phyloP scores from a whole-genome alignment of 768 basidiomycete genomes.

The Russula dissimulans region DNA sequence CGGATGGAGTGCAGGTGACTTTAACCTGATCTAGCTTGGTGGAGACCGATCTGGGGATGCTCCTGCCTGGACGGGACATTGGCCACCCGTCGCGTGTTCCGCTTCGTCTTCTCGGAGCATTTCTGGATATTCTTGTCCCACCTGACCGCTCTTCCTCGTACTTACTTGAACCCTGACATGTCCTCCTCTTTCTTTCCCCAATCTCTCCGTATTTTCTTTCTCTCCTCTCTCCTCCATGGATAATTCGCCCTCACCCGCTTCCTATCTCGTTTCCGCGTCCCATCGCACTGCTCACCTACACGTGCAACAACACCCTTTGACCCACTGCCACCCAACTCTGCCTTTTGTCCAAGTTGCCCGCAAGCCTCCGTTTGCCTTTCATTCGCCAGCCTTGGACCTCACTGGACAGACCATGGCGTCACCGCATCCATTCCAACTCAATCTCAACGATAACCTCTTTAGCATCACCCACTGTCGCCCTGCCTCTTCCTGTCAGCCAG shows the following conservation, averaged over 20 bases:
- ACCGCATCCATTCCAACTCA: not conserved
- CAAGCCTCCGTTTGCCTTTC: not conserved
- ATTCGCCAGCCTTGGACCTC: not conserved
- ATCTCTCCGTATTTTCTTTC: not conserved
- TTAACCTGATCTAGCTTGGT: conserved; percentile 14
- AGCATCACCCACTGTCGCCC: not conserved
- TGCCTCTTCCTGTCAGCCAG: not conserved
- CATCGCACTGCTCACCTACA: not conserved
- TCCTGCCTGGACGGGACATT: not conserved
- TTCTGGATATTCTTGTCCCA: conserved; percentile 10
- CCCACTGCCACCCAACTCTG: not conserved
- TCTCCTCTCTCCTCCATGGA: not conserved
- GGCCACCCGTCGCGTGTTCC: not conserved
- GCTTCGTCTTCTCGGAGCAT: conserved; percentile 3
- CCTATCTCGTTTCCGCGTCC: not conserved
- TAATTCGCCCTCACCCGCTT: not conserved
- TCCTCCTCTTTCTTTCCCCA: not conserved
- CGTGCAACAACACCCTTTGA: not conserved
- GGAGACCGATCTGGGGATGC: not conserved
- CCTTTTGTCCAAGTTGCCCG: not conserved
- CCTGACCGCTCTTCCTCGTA: conserved; percentile 8
- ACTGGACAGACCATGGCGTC: not conserved
- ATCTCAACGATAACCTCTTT: not conserved
- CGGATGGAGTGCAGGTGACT: conserved; percentile 11
- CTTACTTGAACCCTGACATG: conserved; percentile 11